Conservation (phyloP, 148 eudicot species). For the Chenopodium suecicum region DNA sequence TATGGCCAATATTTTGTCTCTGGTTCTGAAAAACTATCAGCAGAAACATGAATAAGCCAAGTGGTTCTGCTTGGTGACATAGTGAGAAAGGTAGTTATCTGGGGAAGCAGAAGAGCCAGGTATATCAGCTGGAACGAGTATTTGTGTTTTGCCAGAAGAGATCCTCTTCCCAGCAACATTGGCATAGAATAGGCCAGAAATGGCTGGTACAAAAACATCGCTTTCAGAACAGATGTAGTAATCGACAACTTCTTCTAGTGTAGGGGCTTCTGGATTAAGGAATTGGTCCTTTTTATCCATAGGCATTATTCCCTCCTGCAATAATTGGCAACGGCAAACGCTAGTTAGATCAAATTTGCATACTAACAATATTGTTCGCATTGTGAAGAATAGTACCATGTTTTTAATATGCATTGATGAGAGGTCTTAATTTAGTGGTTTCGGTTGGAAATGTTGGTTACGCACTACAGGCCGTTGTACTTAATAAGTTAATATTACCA, state of each 20-base stretch:
- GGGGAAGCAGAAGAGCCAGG: constrained; percentile 49
- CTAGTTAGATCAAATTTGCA: neutral
- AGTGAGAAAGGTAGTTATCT: constrained; percentile 56
- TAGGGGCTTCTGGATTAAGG: constrained; percentile 57
- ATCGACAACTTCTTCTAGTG: constrained; percentile 75
- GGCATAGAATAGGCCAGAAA: constrained; percentile 84
- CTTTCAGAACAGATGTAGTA: constrained; percentile 80
- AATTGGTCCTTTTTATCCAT: constrained; percentile 69
- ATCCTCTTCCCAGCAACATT: constrained; percentile 92
- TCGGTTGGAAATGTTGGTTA: neutral
- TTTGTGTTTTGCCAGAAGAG: constrained; percentile 75
- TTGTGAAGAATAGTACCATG: neutral
- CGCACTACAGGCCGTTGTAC: neutral
- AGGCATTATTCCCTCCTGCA: constrained; percentile 89
- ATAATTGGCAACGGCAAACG: neutral
- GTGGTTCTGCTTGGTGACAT: constrained; percentile 78
- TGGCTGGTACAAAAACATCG: constrained; percentile 89
- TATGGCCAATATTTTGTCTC: neutral
- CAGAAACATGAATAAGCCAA: constrained; percentile 92
- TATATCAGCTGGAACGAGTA: constrained; percentile 74
- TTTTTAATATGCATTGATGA: neutral
- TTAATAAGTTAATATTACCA: neutral
- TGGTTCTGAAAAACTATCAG: constrained; percentile 27
- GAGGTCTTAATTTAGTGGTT: neutral
- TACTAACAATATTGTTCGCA: neutral